These are phyloP conservation scores for Mycena sanguinolenta DNA, from an alignment of 768 basidiomycete genomes.

Conservation along the genomic window DNA sequence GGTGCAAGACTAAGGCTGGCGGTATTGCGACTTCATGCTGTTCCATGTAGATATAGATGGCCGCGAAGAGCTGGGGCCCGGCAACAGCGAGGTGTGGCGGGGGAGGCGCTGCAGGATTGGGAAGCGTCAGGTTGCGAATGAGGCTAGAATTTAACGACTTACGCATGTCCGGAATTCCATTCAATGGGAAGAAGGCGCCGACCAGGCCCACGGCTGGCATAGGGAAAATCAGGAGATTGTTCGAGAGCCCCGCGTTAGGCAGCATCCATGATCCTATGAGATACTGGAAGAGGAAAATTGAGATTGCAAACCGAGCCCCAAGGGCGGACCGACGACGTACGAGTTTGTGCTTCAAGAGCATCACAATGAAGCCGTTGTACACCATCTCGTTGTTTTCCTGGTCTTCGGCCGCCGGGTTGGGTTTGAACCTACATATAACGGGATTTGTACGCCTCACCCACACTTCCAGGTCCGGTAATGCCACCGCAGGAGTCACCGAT, in stretches of 20 bases:
- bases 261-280: constrained; percentile 65
- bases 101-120: neutral
- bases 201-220: constrained; percentile 47
- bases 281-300: constrained; percentile 51
- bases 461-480: constrained; percentile 53
- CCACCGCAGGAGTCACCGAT: constrained; percentile 56
- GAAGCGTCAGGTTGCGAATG: constrained; percentile 18
- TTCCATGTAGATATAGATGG: constrained; percentile 5
- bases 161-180: constrained; percentile 66
- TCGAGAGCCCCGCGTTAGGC: constrained; percentile 56
- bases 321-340: constrained; percentile 50
- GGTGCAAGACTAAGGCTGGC: neutral
- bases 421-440: constrained; percentile 56
- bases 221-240: constrained; percentile 64
- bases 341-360: constrained; percentile 58
- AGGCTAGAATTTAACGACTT: constrained; percentile 36
- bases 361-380: constrained; percentile 55
- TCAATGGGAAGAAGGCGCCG: constrained; percentile 64
- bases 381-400: constrained; percentile 60
- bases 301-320: neutral
- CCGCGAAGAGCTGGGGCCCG: constrained; percentile 3
- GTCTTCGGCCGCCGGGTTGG: constrained; percentile 43
- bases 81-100: constrained; percentile 10
- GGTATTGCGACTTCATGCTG: constrained; percentile 6
- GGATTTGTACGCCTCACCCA: constrained; percentile 64